Evolutionary conservation across 208 protist genomes (phyloP).

Genomic region (Leishmania turanica): DNA sequence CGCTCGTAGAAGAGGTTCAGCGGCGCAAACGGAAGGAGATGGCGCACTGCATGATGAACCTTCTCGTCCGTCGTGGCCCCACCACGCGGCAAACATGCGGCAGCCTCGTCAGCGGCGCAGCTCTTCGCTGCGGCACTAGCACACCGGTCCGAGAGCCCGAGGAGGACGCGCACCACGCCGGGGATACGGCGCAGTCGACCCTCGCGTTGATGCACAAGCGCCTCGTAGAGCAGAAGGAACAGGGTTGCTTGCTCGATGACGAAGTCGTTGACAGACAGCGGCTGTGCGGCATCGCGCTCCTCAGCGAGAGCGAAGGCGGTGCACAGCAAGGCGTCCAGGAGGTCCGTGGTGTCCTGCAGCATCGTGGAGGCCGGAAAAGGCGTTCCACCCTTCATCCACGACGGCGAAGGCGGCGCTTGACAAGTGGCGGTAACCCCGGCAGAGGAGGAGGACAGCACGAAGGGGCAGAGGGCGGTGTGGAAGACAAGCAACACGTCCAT

Average conservation of each 20-base stretch:
- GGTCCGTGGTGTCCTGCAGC: constrained; percentile 32
- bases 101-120: neutral
- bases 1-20: constrained; percentile 28
- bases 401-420: neutral
- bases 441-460: constrained; percentile 10
- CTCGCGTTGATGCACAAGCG: constrained; percentile 41
- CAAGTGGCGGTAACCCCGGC: neutral
- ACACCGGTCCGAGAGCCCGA: constrained; percentile 31
- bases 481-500: constrained; percentile 52
- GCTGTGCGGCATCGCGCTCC: constrained; percentile 23
- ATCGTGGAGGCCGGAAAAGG: neutral
- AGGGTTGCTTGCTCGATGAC: constrained; percentile 43
- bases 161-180: constrained; percentile 36
- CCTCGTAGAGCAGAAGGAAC: constrained; percentile 69
- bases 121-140: neutral
- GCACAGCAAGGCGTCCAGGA: constrained; percentile 53
- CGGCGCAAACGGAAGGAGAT: constrained; percentile 33
- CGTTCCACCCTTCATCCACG: neutral
- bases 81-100: neutral
- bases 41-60: constrained; percentile 22
- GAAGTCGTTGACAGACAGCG: constrained; percentile 32
- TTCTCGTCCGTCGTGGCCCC: constrained; percentile 9
- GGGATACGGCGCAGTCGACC: constrained; percentile 49
- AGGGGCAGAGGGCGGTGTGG: constrained; percentile 59
- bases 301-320: constrained; percentile 40